Evolutionary conservation across 352 stramenopile species (phyloP).

Genomic region (Pythium aquatile): DNA sequence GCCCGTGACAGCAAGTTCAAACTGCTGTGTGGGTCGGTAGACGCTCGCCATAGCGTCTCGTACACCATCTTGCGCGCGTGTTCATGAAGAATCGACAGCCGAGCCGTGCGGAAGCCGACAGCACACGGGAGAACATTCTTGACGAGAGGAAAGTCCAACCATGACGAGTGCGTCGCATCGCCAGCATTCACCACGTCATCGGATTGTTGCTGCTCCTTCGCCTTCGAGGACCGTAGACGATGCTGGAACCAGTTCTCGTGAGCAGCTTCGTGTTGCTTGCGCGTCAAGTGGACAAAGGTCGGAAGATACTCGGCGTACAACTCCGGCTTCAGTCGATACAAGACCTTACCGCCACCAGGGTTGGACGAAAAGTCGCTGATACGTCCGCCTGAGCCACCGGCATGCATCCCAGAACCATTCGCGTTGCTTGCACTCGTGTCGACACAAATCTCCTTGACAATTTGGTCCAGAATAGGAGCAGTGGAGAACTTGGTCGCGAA

Average conservation of each 20-base stretch:
- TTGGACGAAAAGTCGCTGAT: constrained; percentile 29
- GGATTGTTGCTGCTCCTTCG: constrained; percentile 56
- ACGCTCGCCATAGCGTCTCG: constrained; percentile 63
- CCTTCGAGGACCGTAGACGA: constrained; percentile 64
- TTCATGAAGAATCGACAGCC: constrained; percentile 62
- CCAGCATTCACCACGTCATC: constrained; percentile 38
- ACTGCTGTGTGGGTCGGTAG: constrained; percentile 54
- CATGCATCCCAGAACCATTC: neutral
- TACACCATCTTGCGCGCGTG: constrained; percentile 63
- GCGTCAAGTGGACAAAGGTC: constrained; percentile 83
- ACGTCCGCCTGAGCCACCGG: constrained; percentile 14
- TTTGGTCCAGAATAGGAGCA: constrained; percentile 63
- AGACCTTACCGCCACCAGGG: constrained; percentile 44
- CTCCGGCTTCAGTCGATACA: constrained; percentile 82
- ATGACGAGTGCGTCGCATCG: constrained; percentile 72
- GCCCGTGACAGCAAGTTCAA: constrained; percentile 67
- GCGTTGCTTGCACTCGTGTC: constrained; percentile 13
- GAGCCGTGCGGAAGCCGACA: constrained; percentile 49
- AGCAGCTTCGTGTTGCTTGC: constrained; percentile 85
- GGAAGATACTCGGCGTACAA: constrained; percentile 84
- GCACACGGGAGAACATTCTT: constrained; percentile 77
- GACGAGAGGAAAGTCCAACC: constrained; percentile 82
- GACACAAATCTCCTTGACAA: constrained; percentile 76
- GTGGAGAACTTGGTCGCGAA: constrained; percentile 69
- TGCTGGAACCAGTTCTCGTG: constrained; percentile 88